Evolutionary conservation across 2,329 filamentous ascomycete species (phyloP).

Genomic region (Cordyceps pruinosa): DNA sequence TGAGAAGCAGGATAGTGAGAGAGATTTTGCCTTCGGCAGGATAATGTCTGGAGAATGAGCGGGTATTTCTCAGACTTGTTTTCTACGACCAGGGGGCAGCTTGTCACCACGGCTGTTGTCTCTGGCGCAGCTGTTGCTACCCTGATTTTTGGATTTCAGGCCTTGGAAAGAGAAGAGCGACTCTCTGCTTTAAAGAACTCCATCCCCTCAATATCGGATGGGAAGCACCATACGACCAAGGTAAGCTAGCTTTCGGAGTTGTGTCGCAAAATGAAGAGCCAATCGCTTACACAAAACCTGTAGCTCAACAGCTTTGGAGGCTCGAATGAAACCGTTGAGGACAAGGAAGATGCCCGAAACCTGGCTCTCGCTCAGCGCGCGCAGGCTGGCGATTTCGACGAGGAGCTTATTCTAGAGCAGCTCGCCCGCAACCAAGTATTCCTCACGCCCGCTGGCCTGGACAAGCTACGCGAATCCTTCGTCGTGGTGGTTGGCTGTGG

Average conservation of each 20-base stretch:
- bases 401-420: conserved; percentile 88
- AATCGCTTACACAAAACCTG: conserved; percentile 19
- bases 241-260: conserved; percentile 11
- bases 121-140: conserved; percentile 55
- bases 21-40: not conserved
- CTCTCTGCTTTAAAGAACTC: conserved; percentile 53
- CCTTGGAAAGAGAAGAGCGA: conserved; percentile 47
- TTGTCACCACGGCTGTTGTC: conserved; percentile 63
- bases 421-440: conserved; percentile 90
- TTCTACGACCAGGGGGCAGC: conserved; percentile 47
- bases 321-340: conserved; percentile 38
- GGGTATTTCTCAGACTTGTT: conserved; percentile 38
- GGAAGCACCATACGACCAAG: conserved; percentile 17
- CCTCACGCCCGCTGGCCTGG: conserved; percentile 72
- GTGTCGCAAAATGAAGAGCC: too few species aligned
- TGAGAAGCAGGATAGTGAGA: not conserved
- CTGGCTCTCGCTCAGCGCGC: conserved; percentile 52
- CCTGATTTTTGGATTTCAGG: conserved; percentile 57
- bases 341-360: conserved; percentile 57
- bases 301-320: conserved; percentile 58
- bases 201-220: conserved; percentile 36
- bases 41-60: conserved; percentile 29
- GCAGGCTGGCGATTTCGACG: conserved; percentile 57
- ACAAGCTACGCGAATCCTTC: conserved; percentile 72
- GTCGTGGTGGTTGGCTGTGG: conserved; percentile 89